Conservation (phyloP, 441 rosid genomes). For the Populus hybrid region DNA sequence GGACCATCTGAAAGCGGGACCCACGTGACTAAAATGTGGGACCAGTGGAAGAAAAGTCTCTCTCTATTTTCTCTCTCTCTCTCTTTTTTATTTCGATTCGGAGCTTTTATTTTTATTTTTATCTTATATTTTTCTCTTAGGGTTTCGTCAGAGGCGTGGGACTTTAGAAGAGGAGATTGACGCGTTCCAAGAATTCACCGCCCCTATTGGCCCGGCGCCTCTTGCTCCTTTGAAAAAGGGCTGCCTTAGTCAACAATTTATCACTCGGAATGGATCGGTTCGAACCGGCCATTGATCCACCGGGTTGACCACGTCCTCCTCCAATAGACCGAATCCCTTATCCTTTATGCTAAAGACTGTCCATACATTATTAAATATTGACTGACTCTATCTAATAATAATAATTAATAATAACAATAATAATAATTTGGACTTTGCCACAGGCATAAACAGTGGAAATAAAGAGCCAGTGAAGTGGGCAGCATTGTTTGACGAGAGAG, state of each 20-base stretch:
- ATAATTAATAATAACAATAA: too few species aligned
- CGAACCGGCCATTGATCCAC: constrained; percentile 2
- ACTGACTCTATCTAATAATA: neutral
- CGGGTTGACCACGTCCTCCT: constrained; percentile 38
- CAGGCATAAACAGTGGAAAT: neutral
- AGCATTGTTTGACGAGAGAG: constrained; percentile 19
- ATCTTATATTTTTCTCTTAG: neutral
- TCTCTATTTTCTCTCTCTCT: too few species aligned
- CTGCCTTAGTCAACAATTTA: constrained; percentile 34
- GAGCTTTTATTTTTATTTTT: neutral
- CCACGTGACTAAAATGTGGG: neutral
- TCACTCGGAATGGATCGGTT: neutral
- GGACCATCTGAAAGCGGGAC: neutral
- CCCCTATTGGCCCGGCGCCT: constrained; percentile 36
- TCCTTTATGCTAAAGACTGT: neutral
- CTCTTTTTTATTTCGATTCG: neutral
- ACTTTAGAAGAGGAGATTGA: constrained; percentile 21
- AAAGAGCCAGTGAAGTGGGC: constrained; percentile 13
- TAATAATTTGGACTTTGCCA: neutral
- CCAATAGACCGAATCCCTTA: constrained; percentile 24
- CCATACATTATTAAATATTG: neutral
- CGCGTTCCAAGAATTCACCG: constrained; percentile 33
- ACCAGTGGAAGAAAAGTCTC: neutral
- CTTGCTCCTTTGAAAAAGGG: constrained; percentile 13
- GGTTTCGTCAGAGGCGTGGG: neutral